These are phyloP conservation scores for Tylopilus sp. DNA, from an alignment of 768 basidiomycete genomes.

Conservation along the genomic window DNA sequence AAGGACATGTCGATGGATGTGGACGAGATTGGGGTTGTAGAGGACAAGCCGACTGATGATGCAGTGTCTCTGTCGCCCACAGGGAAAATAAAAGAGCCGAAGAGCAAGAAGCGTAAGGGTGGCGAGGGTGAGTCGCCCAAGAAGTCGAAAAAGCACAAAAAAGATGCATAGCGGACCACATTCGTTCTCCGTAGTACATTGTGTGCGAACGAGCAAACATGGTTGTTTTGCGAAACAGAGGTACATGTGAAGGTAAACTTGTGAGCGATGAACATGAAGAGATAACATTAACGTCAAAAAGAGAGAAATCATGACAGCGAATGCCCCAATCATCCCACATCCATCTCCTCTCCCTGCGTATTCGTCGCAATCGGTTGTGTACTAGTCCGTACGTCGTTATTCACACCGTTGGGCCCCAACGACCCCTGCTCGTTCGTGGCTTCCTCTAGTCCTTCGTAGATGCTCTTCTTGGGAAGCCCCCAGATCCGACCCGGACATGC, in stretches of 20 bases:
- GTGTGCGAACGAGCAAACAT: constrained; percentile 20
- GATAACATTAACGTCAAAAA: constrained; percentile 23
- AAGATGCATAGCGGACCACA: constrained; percentile 15
- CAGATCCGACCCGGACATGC: constrained; percentile 65
- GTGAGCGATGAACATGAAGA: constrained; percentile 26
- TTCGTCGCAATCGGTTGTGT: constrained; percentile 39
- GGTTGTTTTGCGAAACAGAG: constrained; percentile 16
- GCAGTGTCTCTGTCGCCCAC: not conserved
- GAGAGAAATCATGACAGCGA: not conserved
- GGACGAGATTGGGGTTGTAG: constrained; percentile 25
- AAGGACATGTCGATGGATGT: constrained; percentile 21
- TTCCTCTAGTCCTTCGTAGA: constrained; percentile 74
- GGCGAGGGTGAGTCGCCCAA: constrained; percentile 43
- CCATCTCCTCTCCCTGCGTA: constrained; percentile 57
- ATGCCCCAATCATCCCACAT: constrained; percentile 49
- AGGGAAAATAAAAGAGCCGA: constrained; percentile 24
- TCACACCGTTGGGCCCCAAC: constrained; percentile 19
- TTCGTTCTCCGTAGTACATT: constrained; percentile 18
- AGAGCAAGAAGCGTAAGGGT: constrained; percentile 45
- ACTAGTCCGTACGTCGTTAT: constrained; percentile 28
- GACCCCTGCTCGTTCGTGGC: constrained; percentile 42
- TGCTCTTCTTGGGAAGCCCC: constrained; percentile 72
- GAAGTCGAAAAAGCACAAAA: constrained; percentile 48
- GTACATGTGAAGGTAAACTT: constrained; percentile 20
- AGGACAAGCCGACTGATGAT: constrained; percentile 11